Evolutionary conservation across 1,284 basidiomycete species (phyloP), one percentile per base, ranked within the genome.

Genomic region (Hymenochaete sp.): DNA sequence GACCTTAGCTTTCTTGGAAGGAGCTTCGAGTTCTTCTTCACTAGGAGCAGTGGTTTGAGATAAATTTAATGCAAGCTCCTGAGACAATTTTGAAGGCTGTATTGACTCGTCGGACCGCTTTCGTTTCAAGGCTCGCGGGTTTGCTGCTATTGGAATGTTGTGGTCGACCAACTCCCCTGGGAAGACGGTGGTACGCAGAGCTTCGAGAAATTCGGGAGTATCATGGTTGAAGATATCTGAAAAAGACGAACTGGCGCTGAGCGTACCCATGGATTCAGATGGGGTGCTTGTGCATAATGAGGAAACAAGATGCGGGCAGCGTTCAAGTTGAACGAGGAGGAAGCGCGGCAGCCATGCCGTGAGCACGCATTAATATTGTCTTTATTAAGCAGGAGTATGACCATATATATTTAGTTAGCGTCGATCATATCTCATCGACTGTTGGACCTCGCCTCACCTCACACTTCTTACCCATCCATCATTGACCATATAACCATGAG

Each of bases 1-100:
- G 14, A 95, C 61, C 60, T 98, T 98, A 38, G 83, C 80, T 2
- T 93, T 78, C 64, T 97, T 98, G 55, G 92, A 72, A 9, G 72
- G 64, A 85, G 95, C 87, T 59, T 96, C 97, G 3, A 51, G 53
- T 2, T 53, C 41, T 45, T 4, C 56, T 50, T 25, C 51, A 36
- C 8, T 57, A 56, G 38, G 61, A 62, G 43, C 50, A 44, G 48
- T 36, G 38, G 28, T 32, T 42, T 28, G 29, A 11, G 39, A 53
- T 3, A 32, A 35, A 10, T 31, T 43, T 38, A 28, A 49, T 29
- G 33, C 44, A 35, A 42, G 38, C 29, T 42, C 47, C 28, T 48
- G 47, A 13, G 42, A 44, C 6, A 44, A 39, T 25, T 38, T 51
- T 6, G 53, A 51, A 9, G 48, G 51, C 16, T 51, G 52, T 4